Evolutionary conservation across 163 green algal species (phyloP), one percentile per base, ranked within the genome.

Genomic region (Scenedesmus sp.): DNA sequence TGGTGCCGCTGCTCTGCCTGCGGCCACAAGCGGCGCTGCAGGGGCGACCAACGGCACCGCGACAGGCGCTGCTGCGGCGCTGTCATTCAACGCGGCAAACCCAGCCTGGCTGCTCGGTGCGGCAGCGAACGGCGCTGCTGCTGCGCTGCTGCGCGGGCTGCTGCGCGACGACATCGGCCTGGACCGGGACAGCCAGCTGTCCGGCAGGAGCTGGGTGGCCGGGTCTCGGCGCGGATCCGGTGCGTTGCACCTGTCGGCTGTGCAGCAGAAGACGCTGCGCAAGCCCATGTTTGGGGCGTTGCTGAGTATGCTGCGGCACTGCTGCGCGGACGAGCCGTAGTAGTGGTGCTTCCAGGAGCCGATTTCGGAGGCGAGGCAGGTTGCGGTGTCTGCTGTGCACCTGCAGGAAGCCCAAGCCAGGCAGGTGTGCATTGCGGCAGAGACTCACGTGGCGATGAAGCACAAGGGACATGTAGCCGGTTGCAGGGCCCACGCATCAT

Each of bases 251-350:
- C 24, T 80, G 56, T 53, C 46, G 22, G 83, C 70, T 22, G 56
- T 79, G 59, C 83, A 88, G 56, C 83, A 88, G 6, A 88, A 37
- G 20, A 88, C 83, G 56, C 46, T 80, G 35, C 83, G 83, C 20
- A 88, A 33, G 35, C 83, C 37, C 37, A 59, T 59, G 3, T 24
- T 9, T 30, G 37, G 44, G 0, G 56, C 42, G 0, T 73, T 68
- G 43, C 56, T 73, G 30, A 73, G 24, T 15, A 88, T 35, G n/a
- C 24, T 59, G 24, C 68, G 35, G 83, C 83, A 88, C 20, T 44
- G 37, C 26, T 33, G 37, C 12, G 20, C 44, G 10, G 35, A n/a
- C 13, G 83, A n/a, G 68, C 24, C 84, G 30, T 61, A 49, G 61
- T 82, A 89, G 61, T 89, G 65, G 59, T 35, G 72, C 30, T 65